Evolutionary conservation across 352 stramenopile genomes (phyloP), one percentile per base, ranked within the genome.

Genomic region (Detonula confervacea): DNA sequence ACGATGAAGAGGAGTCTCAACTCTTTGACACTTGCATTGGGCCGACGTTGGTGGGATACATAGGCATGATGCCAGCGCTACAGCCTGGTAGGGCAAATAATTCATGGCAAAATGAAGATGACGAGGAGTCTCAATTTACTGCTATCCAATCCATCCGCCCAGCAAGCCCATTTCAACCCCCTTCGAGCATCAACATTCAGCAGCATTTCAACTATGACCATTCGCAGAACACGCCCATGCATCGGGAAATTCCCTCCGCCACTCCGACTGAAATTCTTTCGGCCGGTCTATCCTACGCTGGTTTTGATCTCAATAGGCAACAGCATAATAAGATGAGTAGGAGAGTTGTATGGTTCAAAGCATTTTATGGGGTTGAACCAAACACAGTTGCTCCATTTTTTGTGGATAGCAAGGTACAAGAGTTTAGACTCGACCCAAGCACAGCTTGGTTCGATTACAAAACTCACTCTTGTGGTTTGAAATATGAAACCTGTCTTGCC

Each of bases 401-500:
- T 24, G 22, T 11, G n/a, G 44, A 59, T 61, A 11, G 60, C 25
- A 47, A 29, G 47, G 27, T 24, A 20, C 29, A 56, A 20, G 44
- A 76, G 25, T 68, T 76, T 46, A 22, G 27, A 35, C 59, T 61
- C 5, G 56, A 76, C 30, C 67, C 67, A 56, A 20, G 9, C 20
- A 22, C 67, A 4, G 42, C 27, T 24, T 55, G 54, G 37, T 76
- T 44, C 39, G 67, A 76, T 37, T 59, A 68, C 56, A 67, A 76
- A 68, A 63, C 25, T 51, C 42, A 68, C 42, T 44, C 11, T 20
- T 54, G 27, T 30, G 67, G 56, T 46, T 7, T 76, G 12, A 73
- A 76, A 24, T 76, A 76, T 62, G 39, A 68, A 35, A 46, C 68
- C 42, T 39, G 12, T 47, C 16, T 68, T 25, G 33, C 44, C 14